Percentiles rank a stretch among this genome's conserved stretches.
These are phyloP conservation scores for Claviceps fusiformis DNA, from an alignment of 2,329 filamentous ascomycete species.

Conservation along the genomic window DNA sequence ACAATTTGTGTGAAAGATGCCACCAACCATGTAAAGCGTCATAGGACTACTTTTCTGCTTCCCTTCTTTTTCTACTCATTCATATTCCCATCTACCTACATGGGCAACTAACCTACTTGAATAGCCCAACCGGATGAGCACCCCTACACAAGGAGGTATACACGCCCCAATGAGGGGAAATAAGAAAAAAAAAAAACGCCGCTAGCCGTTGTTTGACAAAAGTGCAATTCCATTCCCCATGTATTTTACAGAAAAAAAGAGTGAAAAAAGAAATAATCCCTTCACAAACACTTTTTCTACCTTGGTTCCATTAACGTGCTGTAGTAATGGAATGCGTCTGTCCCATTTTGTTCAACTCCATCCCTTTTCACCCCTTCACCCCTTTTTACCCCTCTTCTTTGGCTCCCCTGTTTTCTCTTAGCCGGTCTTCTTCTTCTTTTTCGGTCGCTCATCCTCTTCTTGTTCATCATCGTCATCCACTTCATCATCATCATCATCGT, in stretches of 20 bases:
- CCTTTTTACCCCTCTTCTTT: neutral
- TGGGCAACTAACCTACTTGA: no score
- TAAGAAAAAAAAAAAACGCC: neutral
- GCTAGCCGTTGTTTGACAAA: no score
- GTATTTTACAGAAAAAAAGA: no score
- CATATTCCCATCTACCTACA: no score
- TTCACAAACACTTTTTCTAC: neutral
- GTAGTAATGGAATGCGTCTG: neutral
- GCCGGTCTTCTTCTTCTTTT: conserved; percentile 35
- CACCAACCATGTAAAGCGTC: no score
- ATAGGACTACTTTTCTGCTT: no score
- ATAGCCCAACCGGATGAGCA: no score
- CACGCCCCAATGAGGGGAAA: neutral
- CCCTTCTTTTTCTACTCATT: no score
- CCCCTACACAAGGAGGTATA: no score
- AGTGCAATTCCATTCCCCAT: neutral
- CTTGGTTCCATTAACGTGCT: neutral
- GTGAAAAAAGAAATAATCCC: neutral
- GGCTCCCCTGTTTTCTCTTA: neutral
- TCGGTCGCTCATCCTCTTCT: conserved; percentile 36
- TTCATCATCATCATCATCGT: conserved; percentile 27
- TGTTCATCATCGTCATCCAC: conserved; percentile 33
- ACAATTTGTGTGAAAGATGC: no score
- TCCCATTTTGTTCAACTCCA: neutral
- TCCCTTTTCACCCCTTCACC: no score